Evolutionary conservation across 2,329 filamentous ascomycete genomes (phyloP), one percentile per base, ranked within the genome.

Genomic region (Curvularia lunata): DNA sequence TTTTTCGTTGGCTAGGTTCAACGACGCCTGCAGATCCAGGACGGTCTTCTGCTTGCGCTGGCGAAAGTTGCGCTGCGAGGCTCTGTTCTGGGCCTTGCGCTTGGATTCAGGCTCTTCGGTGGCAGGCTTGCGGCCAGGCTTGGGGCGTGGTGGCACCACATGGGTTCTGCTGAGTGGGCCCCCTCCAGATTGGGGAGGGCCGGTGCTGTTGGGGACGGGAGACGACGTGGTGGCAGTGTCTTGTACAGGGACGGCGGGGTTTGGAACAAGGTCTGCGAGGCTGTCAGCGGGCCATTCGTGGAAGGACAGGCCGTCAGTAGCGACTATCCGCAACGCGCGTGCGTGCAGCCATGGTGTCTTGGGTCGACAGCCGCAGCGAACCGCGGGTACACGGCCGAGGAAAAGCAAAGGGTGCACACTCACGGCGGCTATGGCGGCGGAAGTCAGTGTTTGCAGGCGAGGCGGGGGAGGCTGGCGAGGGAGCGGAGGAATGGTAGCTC

Each of bases 91-190:
- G 1, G 91, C 91, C 81, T 97, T 96, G 65, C 95, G 87, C 80
- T 96, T 96, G 42, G 92, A 96, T 1, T 91, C 91, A 13, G 93
- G 92, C 51, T 93, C 96, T 73, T 97, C 93, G 34, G 91, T 96
- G 46, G 92, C 91, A 3, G 94, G 93, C 83, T 98, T 98, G 67
- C 94, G 88, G 48, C 94, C 94, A 21, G 95, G 94, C 82, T 79
- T 80, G 7, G 80, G 80, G 23, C 80, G 76, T 5, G 79, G 70
- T 32, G 77, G 79, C 21, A 82, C 69, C 3, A 64, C 67, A 65
- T 78, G 73, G 42, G 48, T 70, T 23, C 60, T 67, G 61, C 74
- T 76, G 56, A 77, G 75, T 34, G 79, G 80, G 54, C 73, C 79
- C 47, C 68, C 69, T 64, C 70, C 72, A 59, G 63, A 49, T 21